phyloP scores from a whole-genome alignment of 2,329 filamentous ascomycete species.

The Macrophomina phaseolina region DNA sequence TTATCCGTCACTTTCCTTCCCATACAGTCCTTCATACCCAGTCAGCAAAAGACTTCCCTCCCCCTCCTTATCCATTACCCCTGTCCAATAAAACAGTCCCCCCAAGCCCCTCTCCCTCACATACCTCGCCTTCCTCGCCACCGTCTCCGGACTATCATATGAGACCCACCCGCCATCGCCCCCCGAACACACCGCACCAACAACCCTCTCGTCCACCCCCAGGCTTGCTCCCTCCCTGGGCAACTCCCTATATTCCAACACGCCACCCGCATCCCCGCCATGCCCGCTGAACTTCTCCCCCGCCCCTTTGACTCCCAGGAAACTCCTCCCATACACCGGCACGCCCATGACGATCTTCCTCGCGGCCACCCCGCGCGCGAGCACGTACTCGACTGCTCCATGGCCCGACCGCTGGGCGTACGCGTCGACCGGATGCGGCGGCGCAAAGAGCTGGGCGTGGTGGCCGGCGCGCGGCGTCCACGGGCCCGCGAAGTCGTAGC shows the following conservation, averaged over 20 bases:
- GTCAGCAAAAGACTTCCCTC: not conserved
- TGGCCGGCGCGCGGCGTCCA: constrained; percentile 74
- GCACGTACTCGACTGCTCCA: constrained; percentile 68
- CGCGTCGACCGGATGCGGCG: constrained; percentile 59
- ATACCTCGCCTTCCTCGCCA: constrained; percentile 75
- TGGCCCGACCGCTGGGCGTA: constrained; percentile 63
- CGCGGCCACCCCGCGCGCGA: constrained; percentile 68
- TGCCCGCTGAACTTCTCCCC: constrained; percentile 63
- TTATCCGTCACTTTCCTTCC: not conserved
- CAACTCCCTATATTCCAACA: constrained; percentile 75
- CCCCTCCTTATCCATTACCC: constrained; percentile 3
- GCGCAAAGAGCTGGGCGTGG: constrained; percentile 74
- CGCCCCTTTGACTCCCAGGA: constrained; percentile 66
- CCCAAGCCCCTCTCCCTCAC: constrained; percentile 73
- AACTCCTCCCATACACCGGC: constrained; percentile 76
- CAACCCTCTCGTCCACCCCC: constrained; percentile 67
- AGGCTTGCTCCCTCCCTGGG: constrained; percentile 68
- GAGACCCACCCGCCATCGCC: constrained; percentile 78
- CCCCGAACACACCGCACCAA: constrained; percentile 63
- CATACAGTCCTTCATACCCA: not conserved
- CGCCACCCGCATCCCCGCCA: constrained; percentile 60
- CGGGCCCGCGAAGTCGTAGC: constrained; percentile 77
- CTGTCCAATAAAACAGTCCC: constrained; percentile 63
- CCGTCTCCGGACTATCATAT: constrained; percentile 79
- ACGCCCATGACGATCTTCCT: constrained; percentile 78